Evolutionary conservation across 2,329 filamentous ascomycete species (phyloP).

Genomic region (Sporothrix humicola): DNA sequence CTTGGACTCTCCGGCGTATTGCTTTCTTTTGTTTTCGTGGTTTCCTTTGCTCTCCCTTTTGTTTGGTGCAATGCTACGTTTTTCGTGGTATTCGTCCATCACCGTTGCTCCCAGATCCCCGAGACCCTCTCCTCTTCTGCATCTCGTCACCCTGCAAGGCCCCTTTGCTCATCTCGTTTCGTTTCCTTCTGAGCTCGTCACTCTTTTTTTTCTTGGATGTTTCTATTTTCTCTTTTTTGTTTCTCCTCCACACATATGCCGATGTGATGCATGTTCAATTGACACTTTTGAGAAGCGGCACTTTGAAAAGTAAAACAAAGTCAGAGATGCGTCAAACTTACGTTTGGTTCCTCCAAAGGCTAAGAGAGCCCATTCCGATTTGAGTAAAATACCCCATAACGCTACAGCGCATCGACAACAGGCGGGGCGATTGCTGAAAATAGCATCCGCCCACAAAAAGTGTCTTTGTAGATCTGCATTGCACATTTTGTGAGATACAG

Average conservation of each 20-base stretch:
- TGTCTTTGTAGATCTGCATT: not conserved
- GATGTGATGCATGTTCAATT: not conserved
- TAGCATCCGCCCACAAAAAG: constrained; percentile 19
- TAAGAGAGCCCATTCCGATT: not conserved
- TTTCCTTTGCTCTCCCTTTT: constrained; percentile 7
- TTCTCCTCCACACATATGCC: not conserved
- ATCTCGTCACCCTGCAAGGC: constrained; percentile 26
- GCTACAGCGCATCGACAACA: not conserved
- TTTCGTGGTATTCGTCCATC: constrained; percentile 10
- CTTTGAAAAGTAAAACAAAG: not conserved
- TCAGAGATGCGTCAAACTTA: not conserved
- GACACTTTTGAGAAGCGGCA: not conserved
- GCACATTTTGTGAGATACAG: not conserved
- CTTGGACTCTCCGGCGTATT: not conserved
- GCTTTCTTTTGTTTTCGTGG: not conserved
- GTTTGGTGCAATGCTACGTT: constrained; percentile 15
- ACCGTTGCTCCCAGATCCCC: not conserved
- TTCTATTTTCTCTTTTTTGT: not conserved
- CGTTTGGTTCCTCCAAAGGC: too few species aligned
- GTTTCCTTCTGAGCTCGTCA: not conserved
- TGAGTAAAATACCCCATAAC: not conserved
- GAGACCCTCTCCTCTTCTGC: not conserved
- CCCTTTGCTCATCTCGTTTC: constrained; percentile 35
- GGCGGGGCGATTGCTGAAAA: constrained; percentile 22
- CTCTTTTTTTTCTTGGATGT: constrained; percentile 6